phyloP scores from a whole-genome alignment of 2,329 filamentous ascomycete genomes.

The Reticulascus tulasneorum region DNA sequence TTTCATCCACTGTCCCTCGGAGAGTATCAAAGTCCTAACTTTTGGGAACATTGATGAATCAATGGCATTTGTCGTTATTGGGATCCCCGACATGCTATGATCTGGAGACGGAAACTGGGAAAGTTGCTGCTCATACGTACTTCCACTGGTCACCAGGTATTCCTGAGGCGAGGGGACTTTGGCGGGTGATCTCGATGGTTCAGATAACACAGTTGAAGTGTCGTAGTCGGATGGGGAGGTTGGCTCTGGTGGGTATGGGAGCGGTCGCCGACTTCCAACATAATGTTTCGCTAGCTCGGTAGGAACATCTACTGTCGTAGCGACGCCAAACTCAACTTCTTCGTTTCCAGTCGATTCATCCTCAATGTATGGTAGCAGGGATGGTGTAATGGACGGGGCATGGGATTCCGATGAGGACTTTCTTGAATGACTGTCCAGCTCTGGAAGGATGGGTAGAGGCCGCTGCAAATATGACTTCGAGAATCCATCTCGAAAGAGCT shows the following conservation, averaged over 20 bases:
- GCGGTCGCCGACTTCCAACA: too few species aligned
- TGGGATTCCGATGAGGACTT: slow-evolving; percentile 14
- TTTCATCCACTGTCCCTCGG: slow-evolving; percentile 16
- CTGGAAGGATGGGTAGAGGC: slow-evolving; percentile 25
- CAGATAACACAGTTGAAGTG: too few species aligned
- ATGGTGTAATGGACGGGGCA: slow-evolving; percentile 20
- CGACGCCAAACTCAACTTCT: slow-evolving; percentile 20
- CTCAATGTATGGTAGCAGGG: slow-evolving; percentile 17
- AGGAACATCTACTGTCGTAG: slow-evolving; percentile 15
- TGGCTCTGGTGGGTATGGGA: not conserved
- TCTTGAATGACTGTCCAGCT: slow-evolving; percentile 10
- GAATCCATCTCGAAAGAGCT: slow-evolving; percentile 20
- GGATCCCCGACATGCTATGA: not conserved
- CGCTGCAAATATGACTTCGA: slow-evolving; percentile 18
- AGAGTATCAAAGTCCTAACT: slow-evolving; percentile 3
- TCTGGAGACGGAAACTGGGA: not conserved
- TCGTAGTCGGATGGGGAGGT: slow-evolving; percentile 19
- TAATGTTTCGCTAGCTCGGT: too few species aligned
- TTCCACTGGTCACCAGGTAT: slow-evolving; percentile 15
- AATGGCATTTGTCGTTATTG: not conserved
- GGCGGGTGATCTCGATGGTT: too few species aligned
- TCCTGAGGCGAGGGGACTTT: slow-evolving; percentile 13
- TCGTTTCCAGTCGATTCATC: slow-evolving; percentile 15
- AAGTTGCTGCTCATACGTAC: slow-evolving; percentile 9
- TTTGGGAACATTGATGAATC: not conserved